Evolutionary conservation across 192 early-diverging fungal genomes (phyloP).

Genomic region (Chytriomyces confervae): DNA sequence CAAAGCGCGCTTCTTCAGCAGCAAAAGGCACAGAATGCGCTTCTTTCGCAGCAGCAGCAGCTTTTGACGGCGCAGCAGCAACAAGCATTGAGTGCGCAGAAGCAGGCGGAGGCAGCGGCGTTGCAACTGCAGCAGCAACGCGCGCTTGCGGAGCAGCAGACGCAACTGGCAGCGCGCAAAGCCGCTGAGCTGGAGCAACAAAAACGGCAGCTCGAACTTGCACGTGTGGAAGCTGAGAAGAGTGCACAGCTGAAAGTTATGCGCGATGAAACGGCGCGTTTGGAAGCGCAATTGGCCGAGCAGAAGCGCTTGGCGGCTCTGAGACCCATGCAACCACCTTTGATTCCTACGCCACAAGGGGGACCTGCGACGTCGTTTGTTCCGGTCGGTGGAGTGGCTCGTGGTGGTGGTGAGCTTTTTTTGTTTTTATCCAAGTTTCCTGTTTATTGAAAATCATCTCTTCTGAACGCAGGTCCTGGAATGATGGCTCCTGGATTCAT

Average conservation of each 20-base stretch:
- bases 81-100: conserved; percentile 36
- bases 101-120: conserved; percentile 35
- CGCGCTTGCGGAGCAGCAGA: conserved; percentile 27
- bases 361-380: conserved; percentile 28
- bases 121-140: conserved; percentile 32
- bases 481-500: neutral
- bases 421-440: neutral
- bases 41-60: conserved; percentile 26
- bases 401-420: conserved; percentile 2
- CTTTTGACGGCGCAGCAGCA: conserved; percentile 33
- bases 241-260: conserved; percentile 29
- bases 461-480: neutral
- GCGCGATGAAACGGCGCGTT: conserved; percentile 31
- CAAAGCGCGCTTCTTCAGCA: conserved; percentile 9
- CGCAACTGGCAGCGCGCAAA: conserved; percentile 19
- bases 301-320: conserved; percentile 33
- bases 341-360: conserved; percentile 41
- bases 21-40: neutral
- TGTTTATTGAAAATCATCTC: neutral
- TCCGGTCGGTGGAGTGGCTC: conserved; percentile 18
- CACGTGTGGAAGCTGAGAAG: conserved; percentile 23
- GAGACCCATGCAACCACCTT: conserved; percentile 38
- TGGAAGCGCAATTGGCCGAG: conserved; percentile 37
- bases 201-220: conserved; percentile 25
- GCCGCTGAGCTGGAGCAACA: conserved; percentile 31